Percentiles rank a stretch among this genome's conserved stretches.
phyloP scores from a whole-genome alignment of 768 basidiomycete genomes.

The Boletus reticulatus region DNA sequence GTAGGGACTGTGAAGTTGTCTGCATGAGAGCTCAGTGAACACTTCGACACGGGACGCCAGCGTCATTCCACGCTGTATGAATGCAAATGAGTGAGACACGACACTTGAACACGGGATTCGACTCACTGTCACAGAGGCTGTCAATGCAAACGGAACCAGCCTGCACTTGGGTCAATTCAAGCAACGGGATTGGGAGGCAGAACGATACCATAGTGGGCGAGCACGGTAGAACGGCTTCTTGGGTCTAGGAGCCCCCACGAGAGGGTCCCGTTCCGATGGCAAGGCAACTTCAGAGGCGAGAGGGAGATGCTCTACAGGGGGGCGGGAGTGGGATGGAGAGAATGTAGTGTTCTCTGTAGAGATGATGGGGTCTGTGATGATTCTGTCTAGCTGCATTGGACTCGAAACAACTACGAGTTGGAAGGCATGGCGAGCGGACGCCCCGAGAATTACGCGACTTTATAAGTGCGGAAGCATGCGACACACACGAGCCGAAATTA shows the following conservation, averaged over 20 bases:
- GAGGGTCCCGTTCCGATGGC: conserved; percentile 34
- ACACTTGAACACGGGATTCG: not conserved
- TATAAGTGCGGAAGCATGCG: conserved; percentile 25
- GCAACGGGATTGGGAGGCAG: not conserved
- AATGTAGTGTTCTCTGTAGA: conserved; percentile 32
- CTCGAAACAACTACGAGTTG: not conserved
- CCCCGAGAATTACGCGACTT: conserved; percentile 6
- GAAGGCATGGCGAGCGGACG: conserved; percentile 9
- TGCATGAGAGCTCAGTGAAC: conserved; percentile 74
- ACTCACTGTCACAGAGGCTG: conserved; percentile 65
- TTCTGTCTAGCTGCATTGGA: conserved; percentile 30
- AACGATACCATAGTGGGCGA: conserved; percentile 44
- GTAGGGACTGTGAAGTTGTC: conserved; percentile 47
- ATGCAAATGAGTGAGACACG: conserved; percentile 1
- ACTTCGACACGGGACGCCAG: conserved; percentile 78
- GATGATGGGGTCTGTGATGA: conserved; percentile 33
- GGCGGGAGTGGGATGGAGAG: conserved; percentile 19
- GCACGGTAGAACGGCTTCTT: conserved; percentile 52
- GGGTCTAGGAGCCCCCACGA: conserved; percentile 24
- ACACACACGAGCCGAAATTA: conserved; percentile 14
- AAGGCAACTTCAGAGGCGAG: conserved; percentile 3
- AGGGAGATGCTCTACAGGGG: conserved; percentile 20
- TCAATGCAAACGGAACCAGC: conserved; percentile 70
- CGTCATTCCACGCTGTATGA: conserved; percentile 70
- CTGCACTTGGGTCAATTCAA: conserved; percentile 34